Evolutionary conservation across 768 basidiomycete genomes (phyloP).

Genomic region (Lactarius quietus): DNA sequence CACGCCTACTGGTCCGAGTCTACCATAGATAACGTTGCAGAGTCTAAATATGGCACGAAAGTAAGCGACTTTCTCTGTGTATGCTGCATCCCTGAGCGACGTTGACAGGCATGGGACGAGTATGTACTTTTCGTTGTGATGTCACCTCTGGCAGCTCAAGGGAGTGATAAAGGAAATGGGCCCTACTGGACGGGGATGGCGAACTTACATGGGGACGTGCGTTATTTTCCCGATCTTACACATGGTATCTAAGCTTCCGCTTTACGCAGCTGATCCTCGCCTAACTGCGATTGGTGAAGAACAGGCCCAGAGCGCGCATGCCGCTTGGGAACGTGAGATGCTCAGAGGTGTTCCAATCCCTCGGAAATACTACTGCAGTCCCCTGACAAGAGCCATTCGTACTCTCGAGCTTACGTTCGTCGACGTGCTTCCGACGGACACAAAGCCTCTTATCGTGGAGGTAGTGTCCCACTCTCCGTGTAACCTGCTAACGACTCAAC

Average conservation of each 20-base stretch:
- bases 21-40: slow-evolving; percentile 22
- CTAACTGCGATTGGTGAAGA: slow-evolving; percentile 25
- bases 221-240: background rate
- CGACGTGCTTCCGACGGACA: slow-evolving; percentile 8
- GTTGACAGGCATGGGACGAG: slow-evolving; percentile 22
- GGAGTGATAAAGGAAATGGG: slow-evolving; percentile 19
- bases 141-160: background rate
- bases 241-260: background rate
- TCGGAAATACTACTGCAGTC: slow-evolving; percentile 21
- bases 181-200: slow-evolving; percentile 19
- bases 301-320: slow-evolving; percentile 21
- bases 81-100: background rate
- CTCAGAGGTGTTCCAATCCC: slow-evolving; percentile 17
- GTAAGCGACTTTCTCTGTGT: slow-evolving; percentile 2
- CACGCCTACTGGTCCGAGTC: background rate
- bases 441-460: slow-evolving; percentile 25
- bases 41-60: slow-evolving; percentile 17
- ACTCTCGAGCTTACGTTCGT: slow-evolving; percentile 24
- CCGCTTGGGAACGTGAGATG: slow-evolving; percentile 23
- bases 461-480: background rate
- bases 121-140: background rate
- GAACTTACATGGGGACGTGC: slow-evolving; percentile 26
- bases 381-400: slow-evolving; percentile 21
- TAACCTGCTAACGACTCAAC: background rate
- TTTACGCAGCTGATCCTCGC: slow-evolving; percentile 23